Evolutionary conservation across 352 stramenopile species (phyloP), one percentile per base, ranked within the genome.

Genomic region (Phytophthora kernoviae): DNA sequence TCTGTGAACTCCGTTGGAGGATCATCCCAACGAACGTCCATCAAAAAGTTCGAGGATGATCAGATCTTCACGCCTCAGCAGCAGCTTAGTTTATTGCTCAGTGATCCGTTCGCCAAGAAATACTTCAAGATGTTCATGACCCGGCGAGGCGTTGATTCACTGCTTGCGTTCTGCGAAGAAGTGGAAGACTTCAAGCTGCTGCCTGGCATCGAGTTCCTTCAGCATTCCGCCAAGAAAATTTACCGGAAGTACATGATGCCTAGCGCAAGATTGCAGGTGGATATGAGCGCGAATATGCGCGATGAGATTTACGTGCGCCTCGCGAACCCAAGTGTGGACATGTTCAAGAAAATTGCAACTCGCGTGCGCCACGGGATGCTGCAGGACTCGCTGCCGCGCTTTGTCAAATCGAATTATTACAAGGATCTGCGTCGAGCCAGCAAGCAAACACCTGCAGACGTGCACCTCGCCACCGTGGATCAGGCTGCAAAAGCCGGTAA

Each of bases 221-320:
- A 94, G 62, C 85, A 92, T 58, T 87, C 79, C 17, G 85, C 85
- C 55, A 91, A 90, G 65, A 94, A 94, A 62, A 89, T 94, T 51
- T 93, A 90, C 51, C 79, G 81, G 46, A 94, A 94, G 62, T 94
- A 94, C 54, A 87, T 94, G 42, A 68, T 88, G 47, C 81, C 82
- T 14, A 84, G 63, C 33, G 81, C 85, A 21, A 84, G 87, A 43
- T 69, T 94, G 22, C 85, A 94, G 52, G 85, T 94, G 0, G 85
- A 94, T 68, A 94, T 94, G 82, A 90, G 79, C 60, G 84, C 73
- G 7, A 71, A 78, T 6, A 92, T 94, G 81, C 83, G 85, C 10
- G 77, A 91, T 27, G 85, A 94, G 41, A 90, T 94, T 56, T 81
- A 65, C 34, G 58, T 84, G 49, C 68, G 70, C 15, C 63, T 94